Percentiles rank a stretch among this genome's conserved stretches.
Conservation (phyloP, 176 grass and related monocot genomes). For the Eragrostis curvula region DNA sequence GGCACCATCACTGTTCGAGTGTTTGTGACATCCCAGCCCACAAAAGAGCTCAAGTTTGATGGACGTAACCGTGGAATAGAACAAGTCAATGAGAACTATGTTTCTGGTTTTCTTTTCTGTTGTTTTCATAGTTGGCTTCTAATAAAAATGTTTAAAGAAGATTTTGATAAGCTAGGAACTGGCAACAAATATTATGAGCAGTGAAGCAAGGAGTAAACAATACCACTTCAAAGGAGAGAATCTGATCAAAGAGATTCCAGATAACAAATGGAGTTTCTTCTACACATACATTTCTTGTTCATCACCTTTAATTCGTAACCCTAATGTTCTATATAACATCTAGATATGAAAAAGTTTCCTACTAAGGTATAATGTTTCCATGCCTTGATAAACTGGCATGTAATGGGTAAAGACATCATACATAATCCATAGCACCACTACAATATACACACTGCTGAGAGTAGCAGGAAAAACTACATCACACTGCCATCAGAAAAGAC, state of each 20-base stretch:
- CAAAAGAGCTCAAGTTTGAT: not conserved
- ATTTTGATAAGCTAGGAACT: not conserved
- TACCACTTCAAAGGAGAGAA: slow-evolving; percentile 10
- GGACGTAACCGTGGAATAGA: not conserved
- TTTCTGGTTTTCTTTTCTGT: not conserved
- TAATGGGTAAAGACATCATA: not conserved
- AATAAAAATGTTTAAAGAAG: not conserved
- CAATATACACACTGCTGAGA: not conserved
- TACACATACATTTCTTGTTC: not conserved
- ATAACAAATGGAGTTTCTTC: slow-evolving; percentile 1
- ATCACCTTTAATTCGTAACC: not conserved
- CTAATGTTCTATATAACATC: not conserved
- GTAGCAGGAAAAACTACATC: slow-evolving; percentile 17
- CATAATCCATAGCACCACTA: not conserved
- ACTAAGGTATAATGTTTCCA: not conserved
- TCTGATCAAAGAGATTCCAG: not conserved
- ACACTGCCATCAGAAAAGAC: slow-evolving; percentile 21
- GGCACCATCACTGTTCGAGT: not conserved
- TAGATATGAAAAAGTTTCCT: not conserved
- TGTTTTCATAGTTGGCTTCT: not conserved
- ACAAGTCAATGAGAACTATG: not conserved
- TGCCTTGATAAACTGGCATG: not conserved
- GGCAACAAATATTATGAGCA: not conserved
- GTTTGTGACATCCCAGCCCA: slow-evolving; percentile 1
- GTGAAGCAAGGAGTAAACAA: not conserved